phyloP scores from a whole-genome alignment of 2,329 filamentous ascomycete species.

The Xylaria sp. region DNA sequence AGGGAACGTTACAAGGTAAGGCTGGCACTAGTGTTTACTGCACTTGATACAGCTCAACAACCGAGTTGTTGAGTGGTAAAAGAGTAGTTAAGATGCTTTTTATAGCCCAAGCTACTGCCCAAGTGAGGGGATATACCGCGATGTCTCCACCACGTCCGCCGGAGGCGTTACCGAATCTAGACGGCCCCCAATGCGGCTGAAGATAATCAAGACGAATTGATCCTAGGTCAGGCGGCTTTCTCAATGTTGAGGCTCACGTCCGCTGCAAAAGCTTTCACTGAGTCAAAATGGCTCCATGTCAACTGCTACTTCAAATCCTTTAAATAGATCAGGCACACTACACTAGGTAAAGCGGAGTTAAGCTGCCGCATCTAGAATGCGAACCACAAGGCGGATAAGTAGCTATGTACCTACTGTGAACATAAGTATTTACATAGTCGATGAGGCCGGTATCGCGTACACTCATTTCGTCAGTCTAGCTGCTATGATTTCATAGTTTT shows the following conservation, averaged over 20 bases:
- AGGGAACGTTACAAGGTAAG: too few species aligned
- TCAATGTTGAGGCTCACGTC: background rate
- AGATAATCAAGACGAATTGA: background rate
- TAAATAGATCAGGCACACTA: background rate
- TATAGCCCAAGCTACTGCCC: background rate
- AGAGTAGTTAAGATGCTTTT: background rate
- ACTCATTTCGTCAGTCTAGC: background rate
- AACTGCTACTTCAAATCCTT: background rate
- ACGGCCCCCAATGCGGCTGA: constrained; percentile 5
- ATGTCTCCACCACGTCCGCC: background rate
- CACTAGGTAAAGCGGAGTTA: background rate
- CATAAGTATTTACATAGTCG: background rate
- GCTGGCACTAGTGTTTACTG: too few species aligned
- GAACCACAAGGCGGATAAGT: background rate
- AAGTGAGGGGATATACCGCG: background rate
- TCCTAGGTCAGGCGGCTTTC: background rate
- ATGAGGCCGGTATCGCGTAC: background rate
- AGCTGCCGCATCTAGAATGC: background rate
- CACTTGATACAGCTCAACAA: background rate
- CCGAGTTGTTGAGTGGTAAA: background rate
- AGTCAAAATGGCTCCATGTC: background rate
- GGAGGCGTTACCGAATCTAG: background rate
- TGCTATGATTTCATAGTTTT: background rate
- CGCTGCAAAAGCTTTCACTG: background rate
- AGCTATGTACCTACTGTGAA: background rate